These are phyloP conservation scores for Klebsormidium nitens DNA, from an alignment of 139 green algal species.

Conservation along the genomic window DNA sequence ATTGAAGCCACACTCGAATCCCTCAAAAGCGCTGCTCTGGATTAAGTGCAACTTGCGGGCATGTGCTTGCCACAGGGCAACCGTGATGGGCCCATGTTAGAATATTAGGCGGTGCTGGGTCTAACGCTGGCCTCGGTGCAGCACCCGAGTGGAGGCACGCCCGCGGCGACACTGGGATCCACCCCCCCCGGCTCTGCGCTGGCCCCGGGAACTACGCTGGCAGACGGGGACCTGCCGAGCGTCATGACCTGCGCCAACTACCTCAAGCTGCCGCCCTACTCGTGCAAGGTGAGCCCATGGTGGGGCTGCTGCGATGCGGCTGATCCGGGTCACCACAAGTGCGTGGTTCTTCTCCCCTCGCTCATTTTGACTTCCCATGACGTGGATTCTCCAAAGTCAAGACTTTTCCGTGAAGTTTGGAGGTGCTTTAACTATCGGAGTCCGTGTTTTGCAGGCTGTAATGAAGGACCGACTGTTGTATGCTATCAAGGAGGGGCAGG, in stretches of 20 bases:
- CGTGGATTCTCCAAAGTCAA: background rate
- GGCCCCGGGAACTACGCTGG: constrained; percentile 20
- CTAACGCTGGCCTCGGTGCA: no score
- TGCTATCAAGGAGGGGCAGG: constrained; percentile 85
- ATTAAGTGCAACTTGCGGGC: no score
- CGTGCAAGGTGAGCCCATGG: constrained; percentile 52
- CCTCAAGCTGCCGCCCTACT: constrained; percentile 97
- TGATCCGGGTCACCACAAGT: background rate
- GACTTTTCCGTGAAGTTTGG: background rate
- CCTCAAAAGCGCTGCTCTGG: no score
- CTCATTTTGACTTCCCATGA: background rate
- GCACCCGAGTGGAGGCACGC: no score
- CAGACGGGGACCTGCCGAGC: constrained; percentile 82
- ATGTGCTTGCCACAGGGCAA: no score
- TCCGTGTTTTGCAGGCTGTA: constrained; percentile 45
- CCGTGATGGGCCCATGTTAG: no score
- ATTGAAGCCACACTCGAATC: no score
- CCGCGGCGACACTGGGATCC: constrained; percentile 2
- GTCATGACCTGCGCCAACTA: constrained; percentile 99
- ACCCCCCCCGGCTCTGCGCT: background rate
- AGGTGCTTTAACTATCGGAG: background rate
- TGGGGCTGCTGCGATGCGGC: background rate
- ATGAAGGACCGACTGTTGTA: constrained; percentile 76
- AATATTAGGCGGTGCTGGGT: no score
- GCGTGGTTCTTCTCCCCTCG: background rate